Conservation (phyloP, 2,329 filamentous ascomycete genomes). For the Lachnellula cervina region DNA sequence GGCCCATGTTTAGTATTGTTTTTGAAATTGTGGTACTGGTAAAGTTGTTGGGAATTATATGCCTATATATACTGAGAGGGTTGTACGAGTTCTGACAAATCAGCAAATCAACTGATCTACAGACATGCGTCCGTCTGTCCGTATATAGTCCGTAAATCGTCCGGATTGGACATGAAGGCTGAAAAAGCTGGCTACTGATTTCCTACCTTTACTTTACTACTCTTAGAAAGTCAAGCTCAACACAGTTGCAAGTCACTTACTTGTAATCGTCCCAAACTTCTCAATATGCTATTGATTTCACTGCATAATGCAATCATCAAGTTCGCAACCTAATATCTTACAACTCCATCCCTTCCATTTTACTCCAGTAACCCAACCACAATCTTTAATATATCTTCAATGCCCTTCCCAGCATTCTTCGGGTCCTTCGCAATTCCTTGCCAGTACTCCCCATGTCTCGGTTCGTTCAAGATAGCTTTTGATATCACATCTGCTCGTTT, state of each 20-base stretch:
- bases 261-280: background rate
- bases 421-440: constrained; percentile 82
- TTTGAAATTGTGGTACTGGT: too few species aligned
- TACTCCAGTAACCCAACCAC: constrained; percentile 52
- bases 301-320: background rate
- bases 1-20: too few species aligned
- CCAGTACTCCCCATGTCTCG: constrained; percentile 90
- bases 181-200: too few species aligned
- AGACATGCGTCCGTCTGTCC: too few species aligned
- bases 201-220: background rate
- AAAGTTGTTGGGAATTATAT: too few species aligned
- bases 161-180: too few species aligned
- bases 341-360: background rate
- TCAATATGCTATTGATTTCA: background rate
- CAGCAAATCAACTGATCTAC: too few species aligned
- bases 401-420: constrained; percentile 66
- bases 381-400: constrained; percentile 77
- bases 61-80: too few species aligned
- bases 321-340: constrained; percentile 3
- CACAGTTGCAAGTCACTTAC: background rate
- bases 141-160: too few species aligned
- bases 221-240: background rate
- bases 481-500: constrained; percentile 79
- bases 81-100: too few species aligned
- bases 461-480: constrained; percentile 80